phyloP scores from a whole-genome alignment of 352 stramenopile species.

The Phytophthora kernoviae region DNA sequence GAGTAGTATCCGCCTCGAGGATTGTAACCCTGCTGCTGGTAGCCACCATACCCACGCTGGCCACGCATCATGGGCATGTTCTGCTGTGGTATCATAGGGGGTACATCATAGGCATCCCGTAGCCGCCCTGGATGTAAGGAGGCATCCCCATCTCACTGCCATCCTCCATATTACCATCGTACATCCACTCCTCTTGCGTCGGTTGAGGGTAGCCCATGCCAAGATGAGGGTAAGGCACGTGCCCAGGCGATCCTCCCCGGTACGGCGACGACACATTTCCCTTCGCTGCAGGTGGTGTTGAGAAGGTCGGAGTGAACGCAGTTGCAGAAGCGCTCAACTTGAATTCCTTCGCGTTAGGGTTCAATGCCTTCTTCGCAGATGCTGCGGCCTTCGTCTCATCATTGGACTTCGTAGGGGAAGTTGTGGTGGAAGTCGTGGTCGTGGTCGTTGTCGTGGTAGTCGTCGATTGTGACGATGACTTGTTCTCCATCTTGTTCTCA shows the following conservation, averaged over 20 bases:
- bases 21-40: constrained; percentile 70
- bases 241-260: constrained; percentile 40
- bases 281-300: constrained; percentile 24
- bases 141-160: constrained; percentile 52
- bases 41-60: constrained; percentile 45
- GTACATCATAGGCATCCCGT: constrained; percentile 76
- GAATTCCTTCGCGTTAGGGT: constrained; percentile 89
- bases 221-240: constrained; percentile 43
- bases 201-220: constrained; percentile 48
- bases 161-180: constrained; percentile 56
- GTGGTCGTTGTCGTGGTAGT: constrained; percentile 19
- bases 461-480: constrained; percentile 8
- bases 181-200: constrained; percentile 81
- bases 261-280: constrained; percentile 53
- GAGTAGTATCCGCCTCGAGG: constrained; percentile 64
- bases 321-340: constrained; percentile 72
- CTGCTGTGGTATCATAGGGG: constrained; percentile 74
- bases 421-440: neutral
- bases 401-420: constrained; percentile 12
- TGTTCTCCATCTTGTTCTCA: constrained; percentile 12
- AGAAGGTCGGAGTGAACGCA: constrained; percentile 75
- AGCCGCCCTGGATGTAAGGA: constrained; percentile 61
- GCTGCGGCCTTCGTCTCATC: constrained; percentile 18
- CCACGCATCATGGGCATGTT: constrained; percentile 58
- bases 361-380: constrained; percentile 72